These are phyloP conservation scores for Aspergillus phoenicis DNA, from an alignment of 2,329 filamentous ascomycete species.

Conservation along the genomic window DNA sequence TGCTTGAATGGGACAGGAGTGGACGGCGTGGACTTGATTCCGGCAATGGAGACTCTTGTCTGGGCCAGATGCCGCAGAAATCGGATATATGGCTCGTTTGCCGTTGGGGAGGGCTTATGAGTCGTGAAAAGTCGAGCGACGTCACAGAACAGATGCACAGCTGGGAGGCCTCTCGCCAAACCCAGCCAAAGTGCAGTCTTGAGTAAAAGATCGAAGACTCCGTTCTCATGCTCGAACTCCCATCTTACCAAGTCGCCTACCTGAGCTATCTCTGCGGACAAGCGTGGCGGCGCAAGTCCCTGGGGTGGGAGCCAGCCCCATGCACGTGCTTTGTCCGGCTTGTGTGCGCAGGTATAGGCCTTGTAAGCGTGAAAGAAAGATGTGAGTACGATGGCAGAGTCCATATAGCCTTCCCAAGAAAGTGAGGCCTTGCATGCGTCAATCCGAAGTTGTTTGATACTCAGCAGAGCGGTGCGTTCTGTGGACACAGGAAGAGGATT, in stretches of 20 bases:
- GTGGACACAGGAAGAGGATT: constrained; percentile 11
- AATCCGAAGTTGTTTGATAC: constrained; percentile 22
- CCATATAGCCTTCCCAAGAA: constrained; percentile 20
- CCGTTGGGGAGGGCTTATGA: constrained; percentile 8
- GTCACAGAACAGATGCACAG: constrained; percentile 35
- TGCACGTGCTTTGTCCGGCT: constrained; percentile 21
- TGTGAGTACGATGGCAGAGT: constrained; percentile 24
- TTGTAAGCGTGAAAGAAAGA: constrained; percentile 26
- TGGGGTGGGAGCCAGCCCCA: constrained; percentile 25
- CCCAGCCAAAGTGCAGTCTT: constrained; percentile 31
- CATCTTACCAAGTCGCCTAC: constrained; percentile 20
- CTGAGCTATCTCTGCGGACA: constrained; percentile 11
- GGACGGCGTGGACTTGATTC: constrained; percentile 9
- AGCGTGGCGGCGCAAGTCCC: constrained; percentile 11
- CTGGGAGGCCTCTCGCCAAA: constrained; percentile 28
- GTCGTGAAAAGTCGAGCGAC: constrained; percentile 27
- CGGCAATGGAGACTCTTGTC: constrained; percentile 16
- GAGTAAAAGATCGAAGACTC: constrained; percentile 23
- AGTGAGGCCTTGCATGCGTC: constrained; percentile 24
- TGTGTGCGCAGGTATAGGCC: constrained; percentile 11
- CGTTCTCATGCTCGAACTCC: constrained; percentile 10
- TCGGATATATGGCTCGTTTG: constrained; percentile 8
- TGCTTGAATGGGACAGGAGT: constrained; percentile 17
- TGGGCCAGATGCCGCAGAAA: constrained; percentile 22
- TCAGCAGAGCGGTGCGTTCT: constrained; percentile 18